Conservation (phyloP, 1,284 basidiomycete genomes). For the Puccinia sorghi region DNA sequence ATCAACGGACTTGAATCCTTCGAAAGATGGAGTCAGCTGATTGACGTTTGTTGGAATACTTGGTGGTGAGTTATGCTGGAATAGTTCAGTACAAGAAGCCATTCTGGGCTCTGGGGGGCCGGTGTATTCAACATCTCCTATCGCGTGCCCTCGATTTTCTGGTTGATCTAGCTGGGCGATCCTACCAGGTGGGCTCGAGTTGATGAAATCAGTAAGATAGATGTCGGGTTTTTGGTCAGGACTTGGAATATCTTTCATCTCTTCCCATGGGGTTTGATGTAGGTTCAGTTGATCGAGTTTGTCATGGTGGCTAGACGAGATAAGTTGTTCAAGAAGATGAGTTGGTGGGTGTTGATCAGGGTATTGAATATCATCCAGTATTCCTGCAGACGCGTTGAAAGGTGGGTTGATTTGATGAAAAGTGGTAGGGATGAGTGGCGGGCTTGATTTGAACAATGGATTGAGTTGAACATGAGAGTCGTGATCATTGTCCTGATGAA, state of each 20-base stretch:
- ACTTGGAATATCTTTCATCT: background rate
- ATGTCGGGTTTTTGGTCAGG: background rate
- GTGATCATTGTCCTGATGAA: background rate
- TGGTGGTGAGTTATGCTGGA: background rate
- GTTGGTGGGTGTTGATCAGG: background rate
- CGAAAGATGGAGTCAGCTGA: too few species aligned
- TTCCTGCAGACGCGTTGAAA: background rate
- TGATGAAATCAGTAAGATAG: background rate
- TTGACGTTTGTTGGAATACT: background rate
- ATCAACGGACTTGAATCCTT: background rate
- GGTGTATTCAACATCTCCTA: background rate
- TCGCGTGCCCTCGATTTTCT: background rate
- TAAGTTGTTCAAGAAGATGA: background rate
- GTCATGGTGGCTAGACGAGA: background rate
- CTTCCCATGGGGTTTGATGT: background rate
- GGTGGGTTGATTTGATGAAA: background rate
- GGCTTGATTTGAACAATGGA: background rate
- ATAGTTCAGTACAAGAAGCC: background rate
- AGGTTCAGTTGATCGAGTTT: background rate
- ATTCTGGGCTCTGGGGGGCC: background rate
- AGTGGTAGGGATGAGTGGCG: background rate
- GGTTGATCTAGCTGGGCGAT: background rate
- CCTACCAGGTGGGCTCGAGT: background rate
- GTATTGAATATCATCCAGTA: constrained; percentile 7
- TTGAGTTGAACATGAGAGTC: background rate